Percentiles rank a stretch among this genome's conserved stretches.
Conservation (phyloP, 2,329 filamentous ascomycete species). For the Fusarium sp. region DNA sequence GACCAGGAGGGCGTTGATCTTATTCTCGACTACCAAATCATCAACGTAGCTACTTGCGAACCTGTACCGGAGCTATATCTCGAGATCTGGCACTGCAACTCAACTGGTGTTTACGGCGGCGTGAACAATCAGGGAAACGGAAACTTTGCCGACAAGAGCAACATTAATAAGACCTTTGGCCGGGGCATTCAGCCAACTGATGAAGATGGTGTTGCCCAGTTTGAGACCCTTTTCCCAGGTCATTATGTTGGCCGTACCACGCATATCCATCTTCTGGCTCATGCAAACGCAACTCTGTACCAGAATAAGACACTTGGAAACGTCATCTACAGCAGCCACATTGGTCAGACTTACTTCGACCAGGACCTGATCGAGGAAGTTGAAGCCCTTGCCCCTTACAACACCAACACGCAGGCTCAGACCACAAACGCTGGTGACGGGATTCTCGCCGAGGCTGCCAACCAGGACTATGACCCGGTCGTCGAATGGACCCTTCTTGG, state of each 20-base stretch:
- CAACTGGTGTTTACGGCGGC: conserved; percentile 56
- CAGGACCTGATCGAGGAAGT: conserved; percentile 62
- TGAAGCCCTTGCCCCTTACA: conserved; percentile 58
- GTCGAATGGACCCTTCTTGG: conserved; percentile 66
- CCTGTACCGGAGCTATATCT: conserved; percentile 52
- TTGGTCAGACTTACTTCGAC: conserved; percentile 71
- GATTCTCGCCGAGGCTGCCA: conserved; percentile 49
- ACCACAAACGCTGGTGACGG: neutral
- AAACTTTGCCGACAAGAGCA: conserved; percentile 49
- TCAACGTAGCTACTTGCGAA: conserved; percentile 54
- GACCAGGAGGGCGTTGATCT: conserved; percentile 51
- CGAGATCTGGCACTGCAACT: conserved; percentile 57
- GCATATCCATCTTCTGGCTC: conserved; percentile 56
- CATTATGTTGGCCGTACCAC: conserved; percentile 55
- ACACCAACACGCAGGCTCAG: conserved; percentile 52
- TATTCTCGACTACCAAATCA: conserved; percentile 54
- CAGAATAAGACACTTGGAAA: conserved; percentile 46
- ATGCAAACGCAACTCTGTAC: conserved; percentile 46
- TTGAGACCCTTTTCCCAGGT: conserved; percentile 54
- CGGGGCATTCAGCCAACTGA: conserved; percentile 52
- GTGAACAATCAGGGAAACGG: conserved; percentile 49
- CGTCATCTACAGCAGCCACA: conserved; percentile 58
- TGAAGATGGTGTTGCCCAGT: conserved; percentile 52
- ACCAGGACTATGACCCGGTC: conserved; percentile 66
- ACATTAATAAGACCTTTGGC: conserved; percentile 45